Percentiles rank a stretch among this genome's conserved stretches.
Evolutionary conservation across 768 basidiomycete species (phyloP).

Genomic region (Pleurotus tuoliensis): DNA sequence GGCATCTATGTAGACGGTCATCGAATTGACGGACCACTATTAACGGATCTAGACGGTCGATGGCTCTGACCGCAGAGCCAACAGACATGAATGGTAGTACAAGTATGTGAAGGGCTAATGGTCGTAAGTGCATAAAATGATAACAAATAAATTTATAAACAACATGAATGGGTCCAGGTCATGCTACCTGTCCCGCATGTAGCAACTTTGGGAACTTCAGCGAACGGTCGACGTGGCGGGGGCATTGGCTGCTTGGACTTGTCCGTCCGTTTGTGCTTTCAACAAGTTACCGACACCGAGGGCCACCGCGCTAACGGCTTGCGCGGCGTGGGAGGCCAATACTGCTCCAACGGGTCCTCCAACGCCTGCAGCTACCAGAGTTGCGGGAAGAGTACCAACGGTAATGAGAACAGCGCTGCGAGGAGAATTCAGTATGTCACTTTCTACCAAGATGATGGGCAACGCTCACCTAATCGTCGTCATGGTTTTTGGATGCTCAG

Average conservation of each 20-base stretch:
- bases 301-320: constrained; percentile 77
- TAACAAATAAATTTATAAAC: constrained; percentile 6
- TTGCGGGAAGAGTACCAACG: constrained; percentile 67
- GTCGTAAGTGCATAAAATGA: neutral
- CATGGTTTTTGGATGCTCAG: constrained; percentile 66
- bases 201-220: neutral
- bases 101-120: too few species aligned
- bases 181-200: neutral
- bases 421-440: constrained; percentile 47
- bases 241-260: neutral
- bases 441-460: neutral
- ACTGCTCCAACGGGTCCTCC: constrained; percentile 52
- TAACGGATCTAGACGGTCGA: constrained; percentile 35
- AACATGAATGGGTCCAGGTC: neutral
- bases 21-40: constrained; percentile 24
- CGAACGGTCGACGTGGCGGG: neutral
- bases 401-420: constrained; percentile 77
- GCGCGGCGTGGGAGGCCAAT: constrained; percentile 68
- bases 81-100: too few species aligned
- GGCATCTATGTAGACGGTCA: constrained; percentile 45
- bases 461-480: constrained; percentile 1
- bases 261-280: constrained; percentile 40
- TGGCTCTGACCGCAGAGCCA: constrained; percentile 17
- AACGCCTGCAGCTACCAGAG: constrained; percentile 64
- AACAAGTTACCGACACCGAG: constrained; percentile 64